A percentile compares a stretch with the other conserved stretches of the same genome.
Evolutionary conservation across 495 filamentous ascomycete genomes (phyloP).

Genomic region (Neurospora sp.): DNA sequence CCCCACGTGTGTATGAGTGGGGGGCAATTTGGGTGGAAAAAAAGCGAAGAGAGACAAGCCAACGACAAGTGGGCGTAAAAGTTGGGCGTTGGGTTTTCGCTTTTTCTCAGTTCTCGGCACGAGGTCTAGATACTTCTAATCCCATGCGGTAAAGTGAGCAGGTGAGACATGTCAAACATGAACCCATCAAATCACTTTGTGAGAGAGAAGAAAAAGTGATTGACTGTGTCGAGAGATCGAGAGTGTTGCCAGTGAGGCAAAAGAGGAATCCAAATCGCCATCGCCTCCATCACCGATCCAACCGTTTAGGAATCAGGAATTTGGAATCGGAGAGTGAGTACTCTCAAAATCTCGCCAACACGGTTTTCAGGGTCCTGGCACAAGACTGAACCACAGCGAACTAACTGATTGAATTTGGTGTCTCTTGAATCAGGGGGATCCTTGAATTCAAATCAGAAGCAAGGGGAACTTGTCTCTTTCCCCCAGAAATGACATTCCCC

Average conservation of each 20-base stretch:
- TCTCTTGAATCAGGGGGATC: neutral
- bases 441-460: neutral
- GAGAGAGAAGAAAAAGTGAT: neutral
- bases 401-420: neutral
- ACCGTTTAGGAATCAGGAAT: neutral
- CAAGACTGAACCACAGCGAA: neutral
- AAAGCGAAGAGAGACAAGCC: neutral
- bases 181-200: neutral
- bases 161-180: neutral
- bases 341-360: neutral
- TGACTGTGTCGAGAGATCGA: neutral
- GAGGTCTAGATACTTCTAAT: neutral
- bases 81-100: neutral
- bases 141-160: neutral
- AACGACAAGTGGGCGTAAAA: neutral
- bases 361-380: neutral
- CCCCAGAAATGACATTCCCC: neutral
- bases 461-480: neutral
- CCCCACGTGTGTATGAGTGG: neutral
- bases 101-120: neutral
- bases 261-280: neutral
- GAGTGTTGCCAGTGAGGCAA: neutral
- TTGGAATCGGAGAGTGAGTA: neutral
- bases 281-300: neutral
- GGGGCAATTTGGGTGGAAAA: neutral